These are phyloP conservation scores for Parmales sp. DNA, from an alignment of 108 stramenopile species.

Conservation along the genomic window DNA sequence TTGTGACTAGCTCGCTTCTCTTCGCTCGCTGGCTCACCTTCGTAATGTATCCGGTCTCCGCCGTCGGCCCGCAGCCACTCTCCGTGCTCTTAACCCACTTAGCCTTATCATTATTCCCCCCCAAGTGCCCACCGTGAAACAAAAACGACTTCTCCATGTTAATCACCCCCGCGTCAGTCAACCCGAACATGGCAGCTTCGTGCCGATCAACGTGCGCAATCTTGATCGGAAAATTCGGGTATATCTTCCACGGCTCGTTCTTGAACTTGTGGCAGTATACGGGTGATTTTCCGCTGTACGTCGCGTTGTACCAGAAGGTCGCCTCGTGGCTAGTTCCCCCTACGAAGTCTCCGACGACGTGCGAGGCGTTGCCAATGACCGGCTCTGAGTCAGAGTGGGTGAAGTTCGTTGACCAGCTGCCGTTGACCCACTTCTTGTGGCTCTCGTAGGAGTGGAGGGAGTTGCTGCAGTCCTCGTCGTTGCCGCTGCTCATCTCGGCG, in stretches of 20 bases:
- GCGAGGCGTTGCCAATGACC: too few species aligned
- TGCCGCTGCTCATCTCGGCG: too few species aligned
- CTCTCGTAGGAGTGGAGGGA: too few species aligned
- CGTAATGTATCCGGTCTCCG: neutral
- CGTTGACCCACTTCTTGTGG: too few species aligned
- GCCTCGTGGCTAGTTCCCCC: neutral
- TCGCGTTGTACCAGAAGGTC: neutral
- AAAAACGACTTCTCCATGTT: neutral
- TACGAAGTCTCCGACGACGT: too few species aligned
- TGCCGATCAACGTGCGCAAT: neutral
- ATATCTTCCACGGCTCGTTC: slow-evolving; percentile 9
- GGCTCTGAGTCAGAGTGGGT: too few species aligned
- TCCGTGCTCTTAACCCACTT: neutral
- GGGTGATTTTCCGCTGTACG: neutral
- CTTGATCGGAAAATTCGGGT: neutral
- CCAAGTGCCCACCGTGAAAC: slow-evolving; percentile 1
- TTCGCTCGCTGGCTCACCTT: neutral
- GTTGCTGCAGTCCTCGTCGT: too few species aligned
- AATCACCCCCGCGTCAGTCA: neutral
- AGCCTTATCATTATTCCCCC: neutral
- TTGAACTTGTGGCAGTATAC: slow-evolving; percentile 9
- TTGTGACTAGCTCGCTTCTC: too few species aligned
- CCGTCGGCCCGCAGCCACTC: neutral
- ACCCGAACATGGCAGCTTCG: neutral
- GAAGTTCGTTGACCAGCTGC: too few species aligned